These are phyloP conservation scores for Cantharellus cinnabarinus DNA, from an alignment of 768 basidiomycete genomes.

Conservation along the genomic window DNA sequence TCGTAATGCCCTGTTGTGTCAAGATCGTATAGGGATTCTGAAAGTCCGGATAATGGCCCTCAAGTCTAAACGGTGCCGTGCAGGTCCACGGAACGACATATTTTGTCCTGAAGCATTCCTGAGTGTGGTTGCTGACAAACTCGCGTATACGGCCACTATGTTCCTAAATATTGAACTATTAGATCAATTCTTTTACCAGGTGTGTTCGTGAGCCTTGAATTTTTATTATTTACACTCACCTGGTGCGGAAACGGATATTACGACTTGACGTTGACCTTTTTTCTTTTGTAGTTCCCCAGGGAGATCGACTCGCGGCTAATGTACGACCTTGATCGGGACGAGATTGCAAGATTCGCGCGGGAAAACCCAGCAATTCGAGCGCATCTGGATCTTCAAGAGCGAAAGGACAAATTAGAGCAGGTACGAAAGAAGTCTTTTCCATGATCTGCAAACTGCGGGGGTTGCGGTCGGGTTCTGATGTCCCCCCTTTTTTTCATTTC, in stretches of 20 bases:
- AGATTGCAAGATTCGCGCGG: conserved; percentile 79
- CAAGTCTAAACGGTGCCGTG: conserved; percentile 71
- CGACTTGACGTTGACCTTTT: background rate
- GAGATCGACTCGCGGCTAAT: conserved; percentile 89
- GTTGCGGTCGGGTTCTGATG: background rate
- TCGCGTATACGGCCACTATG: conserved; percentile 89
- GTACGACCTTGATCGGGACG: conserved; percentile 79
- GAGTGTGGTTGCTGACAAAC: conserved; percentile 88
- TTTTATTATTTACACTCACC: background rate
- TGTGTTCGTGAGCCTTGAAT: conserved; percentile 16
- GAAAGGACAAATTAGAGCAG: conserved; percentile 95
- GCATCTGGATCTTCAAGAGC: conserved; percentile 85
- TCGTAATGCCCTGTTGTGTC: conserved; percentile 79
- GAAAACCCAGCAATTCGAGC: conserved; percentile 80
- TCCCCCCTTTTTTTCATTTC: background rate
- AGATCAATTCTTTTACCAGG: conserved; percentile 98
- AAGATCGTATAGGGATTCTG: conserved; percentile 58
- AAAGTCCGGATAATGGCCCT: conserved; percentile 74
- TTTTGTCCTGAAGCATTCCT: conserved; percentile 96
- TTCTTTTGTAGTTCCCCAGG: conserved; percentile 57
- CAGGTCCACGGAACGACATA: conserved; percentile 70
- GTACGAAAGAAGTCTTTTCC: conserved; percentile 18
- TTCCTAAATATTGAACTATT: conserved; percentile 98
- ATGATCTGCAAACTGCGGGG: conserved; percentile 2
- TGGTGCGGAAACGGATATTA: background rate